phyloP scores from a whole-genome alignment of 495 filamentous ascomycete species.

The Cetradonia linearis region DNA sequence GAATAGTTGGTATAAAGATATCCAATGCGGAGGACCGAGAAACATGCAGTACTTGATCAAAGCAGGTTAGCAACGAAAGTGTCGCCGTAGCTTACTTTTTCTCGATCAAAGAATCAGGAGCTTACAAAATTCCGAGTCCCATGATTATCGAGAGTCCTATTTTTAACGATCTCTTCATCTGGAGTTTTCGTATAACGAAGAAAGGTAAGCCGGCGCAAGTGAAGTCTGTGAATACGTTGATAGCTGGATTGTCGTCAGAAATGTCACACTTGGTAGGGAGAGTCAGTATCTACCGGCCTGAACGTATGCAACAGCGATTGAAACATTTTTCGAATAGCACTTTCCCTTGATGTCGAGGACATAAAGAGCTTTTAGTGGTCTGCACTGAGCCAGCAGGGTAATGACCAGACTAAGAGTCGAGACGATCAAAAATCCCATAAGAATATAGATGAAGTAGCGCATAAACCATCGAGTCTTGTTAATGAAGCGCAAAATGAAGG shows the following conservation, averaged over 20 bases:
- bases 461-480: neutral
- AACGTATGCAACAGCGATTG: neutral
- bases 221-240: constrained; percentile 3
- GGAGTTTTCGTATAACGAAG: constrained; percentile 9
- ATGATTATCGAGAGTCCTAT: constrained; percentile 1
- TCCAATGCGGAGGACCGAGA: too few relatives aligned
- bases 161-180: neutral
- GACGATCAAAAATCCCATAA: neutral
- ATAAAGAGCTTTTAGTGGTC: neutral
- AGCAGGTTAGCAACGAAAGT: neutral
- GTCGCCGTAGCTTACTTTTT: neutral
- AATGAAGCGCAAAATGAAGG: constrained; percentile 6
- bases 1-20: too few relatives aligned
- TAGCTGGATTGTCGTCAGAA: neutral
- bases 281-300: neutral
- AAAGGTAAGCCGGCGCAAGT: constrained; percentile 3
- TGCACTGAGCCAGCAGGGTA: neutral
- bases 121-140: constrained; percentile 15
- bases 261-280: neutral
- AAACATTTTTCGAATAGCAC: neutral
- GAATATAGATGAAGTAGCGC: neutral
- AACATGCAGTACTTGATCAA: neutral
- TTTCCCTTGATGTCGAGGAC: neutral
- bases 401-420: neutral
- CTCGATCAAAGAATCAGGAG: neutral